A percentile compares a stretch with the other conserved stretches of the same genome.
Conservation (phyloP, 805 yeast species). For the Yueomyces sp. region DNA sequence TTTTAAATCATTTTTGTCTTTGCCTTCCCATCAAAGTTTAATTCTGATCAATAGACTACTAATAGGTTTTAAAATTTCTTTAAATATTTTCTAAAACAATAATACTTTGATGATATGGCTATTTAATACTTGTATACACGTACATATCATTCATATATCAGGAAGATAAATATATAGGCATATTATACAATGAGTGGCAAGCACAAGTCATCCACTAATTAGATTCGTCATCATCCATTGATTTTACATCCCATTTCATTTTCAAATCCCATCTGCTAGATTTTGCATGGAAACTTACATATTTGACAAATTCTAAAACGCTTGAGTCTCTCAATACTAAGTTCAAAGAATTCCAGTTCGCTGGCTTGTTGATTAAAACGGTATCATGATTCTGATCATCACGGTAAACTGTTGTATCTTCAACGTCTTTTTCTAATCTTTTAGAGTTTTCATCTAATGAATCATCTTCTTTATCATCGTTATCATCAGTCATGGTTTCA, state of each 20-base stretch:
- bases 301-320: constrained; percentile 85
- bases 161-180: no score
- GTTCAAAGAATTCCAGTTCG: constrained; percentile 69
- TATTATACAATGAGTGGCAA: no score
- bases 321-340: constrained; percentile 72
- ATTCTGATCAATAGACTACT: no score
- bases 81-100: no score
- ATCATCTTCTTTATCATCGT: constrained; percentile 14
- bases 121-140: no score
- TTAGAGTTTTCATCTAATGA: constrained; percentile 1
- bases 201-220: no score
- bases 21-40: no score
- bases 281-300: constrained; percentile 74
- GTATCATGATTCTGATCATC: constrained; percentile 50
- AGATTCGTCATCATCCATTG: constrained; percentile 26
- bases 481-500: constrained; percentile 32
- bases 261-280: constrained; percentile 89
- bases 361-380: constrained; percentile 66
- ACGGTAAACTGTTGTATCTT: constrained; percentile 79
- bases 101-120: no score
- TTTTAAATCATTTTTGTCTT: no score
- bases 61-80: no score
- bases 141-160: no score
- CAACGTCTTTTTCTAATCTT: constrained; percentile 32
- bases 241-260: constrained; percentile 62